Base-by-base conservation (phyloP, 441 rosid genomes). In the California macrophylla region DNA sequence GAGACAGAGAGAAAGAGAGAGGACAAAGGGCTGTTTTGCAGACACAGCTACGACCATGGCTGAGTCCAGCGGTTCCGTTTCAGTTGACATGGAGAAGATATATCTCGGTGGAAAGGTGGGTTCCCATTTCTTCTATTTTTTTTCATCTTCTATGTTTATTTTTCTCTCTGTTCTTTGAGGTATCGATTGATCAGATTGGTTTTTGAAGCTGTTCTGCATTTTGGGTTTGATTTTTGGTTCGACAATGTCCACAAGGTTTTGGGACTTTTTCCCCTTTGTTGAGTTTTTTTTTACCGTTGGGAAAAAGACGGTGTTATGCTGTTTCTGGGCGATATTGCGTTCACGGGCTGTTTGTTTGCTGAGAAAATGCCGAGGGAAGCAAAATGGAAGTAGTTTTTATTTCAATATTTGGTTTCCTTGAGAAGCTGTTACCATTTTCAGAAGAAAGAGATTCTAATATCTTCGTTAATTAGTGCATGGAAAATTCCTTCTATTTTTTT, bases 101-200 rank as follows among this genome's bases (percentile, higher is more conserved):
- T 82, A 75, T 80, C 87, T 90, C 70, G 89, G 91, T 72, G 96
- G 98, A 72, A 86, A 89, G 92, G 98, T 90, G 34, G 28, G 32
- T 16, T 52, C 7, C 21, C 21, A n/a, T 47, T 52, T 52, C 18
- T 4, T 47, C 45, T 18, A 6, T 21, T 2, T 42, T 70, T 38
- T 9, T 20, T 8, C 6, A 23, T 71, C 6, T 16, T 45, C 26
- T 1, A 8, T 32, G 26, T 66, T 29, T 1, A 38, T 38, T 38
- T 38, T 38, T 8, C 2, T 8, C 9, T 67, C 71, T 74, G 52
- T n/a, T 1, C 0, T 20, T 40, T 12, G 47, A 40, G 24, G 20
- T 3, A 16, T 52, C 7, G 60, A 52, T 52, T 24, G 60, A 13
- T 52, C 8, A 6, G 60, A n/a, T 52, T 20, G 60, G 13, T n/a